Base-by-base conservation (phyloP, 129 eudicot genomes). In the Sambucus nigra region DNA sequence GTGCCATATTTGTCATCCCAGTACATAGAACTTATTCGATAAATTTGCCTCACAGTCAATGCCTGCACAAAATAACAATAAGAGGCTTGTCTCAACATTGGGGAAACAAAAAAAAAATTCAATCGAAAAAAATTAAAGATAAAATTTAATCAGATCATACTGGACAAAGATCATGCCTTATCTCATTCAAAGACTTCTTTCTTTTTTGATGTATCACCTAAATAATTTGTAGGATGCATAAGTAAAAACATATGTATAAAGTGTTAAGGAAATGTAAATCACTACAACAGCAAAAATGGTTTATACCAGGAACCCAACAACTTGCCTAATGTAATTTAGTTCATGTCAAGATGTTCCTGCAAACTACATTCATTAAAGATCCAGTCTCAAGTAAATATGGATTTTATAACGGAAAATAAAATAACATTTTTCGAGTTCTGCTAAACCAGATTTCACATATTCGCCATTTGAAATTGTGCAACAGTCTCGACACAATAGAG, bases 1-100 rank as follows among this genome's bases (percentile, higher is more conserved):
- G 99, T 92, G 61, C 99, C 99, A 68, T 92, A 92, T 71, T 92
- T 92, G 65, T 92, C 99, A 63, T 92, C 99, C 99, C 99, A 92
- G 60, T 92, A 92, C 99, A 92, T 92, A 11, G 99, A 86, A 71
- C 99, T 86, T 66, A 92, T 92, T 23, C 99, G 92, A 66, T 92
- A 92, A 55, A 92, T 92, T 74, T 92, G 99, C 59, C 96, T 66
- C 40, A 86, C 94, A 5, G 99, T 92, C 81, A 92, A 77, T 18
- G 72, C 85, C 99, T 91, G 95, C 25, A 35, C 53, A 65, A 78
- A 59, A 25, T 23, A 62, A 39, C 32, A 21, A 42, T 25, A 33
- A 14, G 42, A 14, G 26, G 29, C 13, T 15, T 7, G 42, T 15
- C 5, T 7, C 8, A n/a, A n/a, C n/a, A n/a, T n/a, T n/a, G n/a